Base-by-base conservation (phyloP, 192 early-diverging fungal species). In the Coemansia sp. region DNA sequence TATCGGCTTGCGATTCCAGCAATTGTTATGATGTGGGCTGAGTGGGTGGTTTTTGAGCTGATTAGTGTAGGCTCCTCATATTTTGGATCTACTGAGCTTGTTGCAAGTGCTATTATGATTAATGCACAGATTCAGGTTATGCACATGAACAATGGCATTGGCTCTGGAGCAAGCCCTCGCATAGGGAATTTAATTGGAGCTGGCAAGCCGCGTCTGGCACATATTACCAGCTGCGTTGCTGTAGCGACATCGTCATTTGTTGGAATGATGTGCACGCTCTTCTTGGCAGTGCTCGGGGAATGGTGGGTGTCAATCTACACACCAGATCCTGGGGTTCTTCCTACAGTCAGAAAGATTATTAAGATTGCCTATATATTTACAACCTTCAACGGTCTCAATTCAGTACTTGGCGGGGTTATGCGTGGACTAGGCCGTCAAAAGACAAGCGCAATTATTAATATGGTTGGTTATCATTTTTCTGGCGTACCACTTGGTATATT, bases 11-110 rank as follows among this genome's bases (percentile, higher is more conserved):
- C 91, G 4, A 53, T 92, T 11, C 92, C 94, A 0, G 90, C 91
- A 0, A 84, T 92, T n/a, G 63, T 91, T 33, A 95, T 93, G 87
- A 81, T 89, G 14, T 87, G 89, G 57, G 78, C 85, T 19, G 92
- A 93, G 65, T 94, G 92, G 93, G 85, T 88, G 84, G 84, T 85
- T n/a, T 90, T 91, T 78, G 90, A 93, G 70, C 66, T 88, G 4
- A 75, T 90, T 2, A 85, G 89, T 7, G 60, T 93, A 42, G 84
- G 86, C 3, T 85, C 91, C 5, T 92, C 92, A 23, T 87, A 90
- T 56, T 76, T 98, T 25, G 93, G 94, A 20, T 85, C 85, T 1
- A 57, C 72, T 20, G 75, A 84, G 31, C 82, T 98, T 29, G 94
- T 94, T 5, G 89, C 93, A 6, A 94, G 96, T 66, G 87, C 88